Conservation (phyloP, 345 rosid genomes). For the Heritiera fomes region DNA sequence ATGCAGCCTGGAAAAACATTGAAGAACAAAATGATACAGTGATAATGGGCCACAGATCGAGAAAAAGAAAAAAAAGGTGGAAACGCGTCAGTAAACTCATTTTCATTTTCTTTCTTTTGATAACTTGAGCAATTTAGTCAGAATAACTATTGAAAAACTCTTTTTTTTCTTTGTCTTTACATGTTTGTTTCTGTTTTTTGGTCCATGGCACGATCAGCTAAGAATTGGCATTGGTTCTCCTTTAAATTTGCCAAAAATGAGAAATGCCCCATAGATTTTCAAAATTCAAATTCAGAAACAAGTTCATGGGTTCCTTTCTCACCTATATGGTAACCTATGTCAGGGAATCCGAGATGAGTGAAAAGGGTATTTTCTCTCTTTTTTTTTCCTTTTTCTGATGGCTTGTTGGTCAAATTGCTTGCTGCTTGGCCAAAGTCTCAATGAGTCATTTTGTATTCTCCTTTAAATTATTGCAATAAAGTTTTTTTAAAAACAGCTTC, state of each 20-base stretch:
- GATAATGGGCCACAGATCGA: neutral
- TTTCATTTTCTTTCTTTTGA: neutral
- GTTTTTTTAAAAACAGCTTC: neutral
- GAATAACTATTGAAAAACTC: neutral
- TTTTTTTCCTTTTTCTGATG: too few species aligned
- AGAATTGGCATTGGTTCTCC: neutral
- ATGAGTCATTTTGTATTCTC: neutral
- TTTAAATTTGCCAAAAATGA: neutral
- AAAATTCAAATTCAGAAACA: neutral
- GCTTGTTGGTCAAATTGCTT: constrained; percentile 12
- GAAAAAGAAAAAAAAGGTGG: neutral
- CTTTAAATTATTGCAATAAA: neutral
- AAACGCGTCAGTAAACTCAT: neutral
- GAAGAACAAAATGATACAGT: neutral
- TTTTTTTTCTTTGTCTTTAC: neutral
- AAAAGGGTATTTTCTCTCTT: neutral
- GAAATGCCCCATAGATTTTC: neutral
- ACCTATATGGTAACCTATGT: neutral
- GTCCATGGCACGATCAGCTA: neutral
- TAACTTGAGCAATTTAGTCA: neutral
- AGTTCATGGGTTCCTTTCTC: constrained; percentile 18
- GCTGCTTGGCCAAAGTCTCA: neutral
- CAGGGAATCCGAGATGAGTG: neutral
- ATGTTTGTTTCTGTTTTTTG: neutral
- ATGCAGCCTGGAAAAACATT: neutral